phyloP scores from a whole-genome alignment of 306 rosid species.

The Quillaja saponaria region DNA sequence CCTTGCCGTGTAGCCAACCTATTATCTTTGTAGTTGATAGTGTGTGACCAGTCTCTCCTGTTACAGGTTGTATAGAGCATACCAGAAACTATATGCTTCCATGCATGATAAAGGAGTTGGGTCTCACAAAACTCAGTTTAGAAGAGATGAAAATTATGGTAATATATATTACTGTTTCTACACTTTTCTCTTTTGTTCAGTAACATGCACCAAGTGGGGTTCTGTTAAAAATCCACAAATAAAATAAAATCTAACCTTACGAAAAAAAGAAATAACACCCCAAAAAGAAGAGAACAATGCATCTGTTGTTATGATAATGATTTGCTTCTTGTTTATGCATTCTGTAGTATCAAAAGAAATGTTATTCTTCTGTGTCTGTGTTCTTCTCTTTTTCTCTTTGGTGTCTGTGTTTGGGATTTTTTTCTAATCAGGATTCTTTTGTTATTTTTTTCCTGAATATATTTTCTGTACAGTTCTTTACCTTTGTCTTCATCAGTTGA shows the following conservation, averaged over 20 bases:
- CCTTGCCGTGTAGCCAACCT: too few relatives aligned
- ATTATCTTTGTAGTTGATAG: conserved; percentile 6
- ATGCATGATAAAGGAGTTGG: conserved; percentile 89
- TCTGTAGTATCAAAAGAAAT: too few relatives aligned
- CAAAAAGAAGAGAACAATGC: too few relatives aligned
- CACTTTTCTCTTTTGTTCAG: too few relatives aligned
- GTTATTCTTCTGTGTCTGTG: too few relatives aligned
- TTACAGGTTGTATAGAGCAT: conserved; percentile 80
- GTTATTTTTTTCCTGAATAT: background rate
- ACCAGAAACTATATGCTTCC: conserved; percentile 78
- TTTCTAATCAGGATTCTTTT: background rate
- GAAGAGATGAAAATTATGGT: conserved; percentile 94
- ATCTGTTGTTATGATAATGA: too few relatives aligned
- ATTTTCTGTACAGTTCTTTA: background rate
- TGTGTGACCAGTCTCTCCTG: conserved; percentile 34
- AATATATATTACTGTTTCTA: conserved; percentile 28
- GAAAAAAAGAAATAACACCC: too few relatives aligned
- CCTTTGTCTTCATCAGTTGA: too few relatives aligned
- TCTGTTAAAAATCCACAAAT: too few relatives aligned
- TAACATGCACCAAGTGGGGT: too few relatives aligned
- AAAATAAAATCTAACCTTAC: too few relatives aligned
- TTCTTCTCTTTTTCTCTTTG: background rate
- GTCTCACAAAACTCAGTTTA: conserved; percentile 89
- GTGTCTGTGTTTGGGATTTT: background rate
- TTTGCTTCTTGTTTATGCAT: too few relatives aligned